These are phyloP conservation scores for Cubamyces lactineus DNA, from an alignment of 768 basidiomycete genomes.

Conservation along the genomic window DNA sequence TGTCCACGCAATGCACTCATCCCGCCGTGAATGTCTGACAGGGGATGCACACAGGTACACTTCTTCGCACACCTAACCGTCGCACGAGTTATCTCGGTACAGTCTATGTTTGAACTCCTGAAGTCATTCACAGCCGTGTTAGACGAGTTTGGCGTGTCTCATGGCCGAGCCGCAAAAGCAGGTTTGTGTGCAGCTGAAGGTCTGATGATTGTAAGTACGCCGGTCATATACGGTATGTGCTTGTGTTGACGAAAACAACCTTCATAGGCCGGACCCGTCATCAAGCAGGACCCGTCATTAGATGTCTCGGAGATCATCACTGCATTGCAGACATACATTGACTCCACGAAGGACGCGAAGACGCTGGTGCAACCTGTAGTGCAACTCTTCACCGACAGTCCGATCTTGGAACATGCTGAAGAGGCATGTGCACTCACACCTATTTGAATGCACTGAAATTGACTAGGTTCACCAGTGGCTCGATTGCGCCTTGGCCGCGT, in stretches of 20 bases:
- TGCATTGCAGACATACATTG: slow-evolving; percentile 71
- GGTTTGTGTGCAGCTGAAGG: slow-evolving; percentile 83
- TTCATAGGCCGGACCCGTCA: slow-evolving; percentile 63
- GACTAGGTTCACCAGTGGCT: slow-evolving; percentile 56
- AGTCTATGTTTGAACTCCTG: slow-evolving; percentile 80
- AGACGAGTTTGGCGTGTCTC: slow-evolving; percentile 87
- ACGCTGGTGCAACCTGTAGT: slow-evolving; percentile 67
- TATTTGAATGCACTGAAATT: background rate
- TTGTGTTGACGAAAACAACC: background rate
- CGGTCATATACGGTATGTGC: background rate
- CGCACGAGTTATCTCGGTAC: slow-evolving; percentile 70
- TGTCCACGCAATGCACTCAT: slow-evolving; percentile 35
- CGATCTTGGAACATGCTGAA: slow-evolving; percentile 53
- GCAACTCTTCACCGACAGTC: slow-evolving; percentile 49
- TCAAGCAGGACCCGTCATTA: slow-evolving; percentile 64
- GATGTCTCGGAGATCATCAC: slow-evolving; percentile 69
- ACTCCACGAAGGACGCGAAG: slow-evolving; percentile 59
- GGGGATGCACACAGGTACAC: slow-evolving; percentile 62
- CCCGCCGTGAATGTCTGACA: background rate
- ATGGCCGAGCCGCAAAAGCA: slow-evolving; percentile 80
- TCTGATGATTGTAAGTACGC: slow-evolving; percentile 62
- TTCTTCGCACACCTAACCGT: slow-evolving; percentile 90
- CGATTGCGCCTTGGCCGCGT: slow-evolving; percentile 66
- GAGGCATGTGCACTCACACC: slow-evolving; percentile 51
- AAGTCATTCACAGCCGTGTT: slow-evolving; percentile 85